phyloP scores from a whole-genome alignment of 2,329 filamentous ascomycete genomes.

The Talaromyces pinophilus region DNA sequence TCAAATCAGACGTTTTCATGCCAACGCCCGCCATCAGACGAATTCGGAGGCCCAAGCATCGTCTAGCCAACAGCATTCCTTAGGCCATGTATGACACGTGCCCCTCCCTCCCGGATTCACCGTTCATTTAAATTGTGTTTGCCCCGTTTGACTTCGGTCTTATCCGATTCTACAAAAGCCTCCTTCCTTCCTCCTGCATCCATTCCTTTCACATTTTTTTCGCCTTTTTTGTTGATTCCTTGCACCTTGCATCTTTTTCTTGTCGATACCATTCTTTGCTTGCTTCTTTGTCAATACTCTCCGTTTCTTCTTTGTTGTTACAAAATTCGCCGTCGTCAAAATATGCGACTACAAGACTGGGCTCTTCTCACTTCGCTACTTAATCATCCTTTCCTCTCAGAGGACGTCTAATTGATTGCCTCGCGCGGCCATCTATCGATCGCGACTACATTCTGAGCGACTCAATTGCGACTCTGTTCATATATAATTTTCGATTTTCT shows the following conservation, averaged over 20 bases:
- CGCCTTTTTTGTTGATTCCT: neutral
- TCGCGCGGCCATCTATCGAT: neutral
- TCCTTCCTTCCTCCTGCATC: neutral
- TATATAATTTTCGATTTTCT: neutral
- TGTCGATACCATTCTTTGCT: neutral
- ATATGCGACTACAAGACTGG: slow-evolving; percentile 15
- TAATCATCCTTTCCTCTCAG: slow-evolving; percentile 1
- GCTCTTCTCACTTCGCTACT: slow-evolving; percentile 6
- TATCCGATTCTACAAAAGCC: slow-evolving; percentile 2
- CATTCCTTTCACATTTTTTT: neutral
- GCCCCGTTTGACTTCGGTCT: neutral
- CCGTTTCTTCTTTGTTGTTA: neutral
- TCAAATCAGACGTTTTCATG: neutral
- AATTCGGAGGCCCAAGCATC: neutral
- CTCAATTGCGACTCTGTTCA: neutral
- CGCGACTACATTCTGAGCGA: neutral
- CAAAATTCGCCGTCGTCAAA: neutral
- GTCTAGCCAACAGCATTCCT: neutral
- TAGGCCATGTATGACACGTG: neutral
- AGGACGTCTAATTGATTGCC: neutral
- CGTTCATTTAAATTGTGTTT: neutral
- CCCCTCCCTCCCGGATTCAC: neutral
- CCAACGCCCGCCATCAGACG: neutral
- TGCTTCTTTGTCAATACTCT: neutral
- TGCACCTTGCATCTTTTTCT: neutral